phyloP scores from a whole-genome alignment of 139 green algal genomes.

The Chlorella sorokiniana region DNA sequence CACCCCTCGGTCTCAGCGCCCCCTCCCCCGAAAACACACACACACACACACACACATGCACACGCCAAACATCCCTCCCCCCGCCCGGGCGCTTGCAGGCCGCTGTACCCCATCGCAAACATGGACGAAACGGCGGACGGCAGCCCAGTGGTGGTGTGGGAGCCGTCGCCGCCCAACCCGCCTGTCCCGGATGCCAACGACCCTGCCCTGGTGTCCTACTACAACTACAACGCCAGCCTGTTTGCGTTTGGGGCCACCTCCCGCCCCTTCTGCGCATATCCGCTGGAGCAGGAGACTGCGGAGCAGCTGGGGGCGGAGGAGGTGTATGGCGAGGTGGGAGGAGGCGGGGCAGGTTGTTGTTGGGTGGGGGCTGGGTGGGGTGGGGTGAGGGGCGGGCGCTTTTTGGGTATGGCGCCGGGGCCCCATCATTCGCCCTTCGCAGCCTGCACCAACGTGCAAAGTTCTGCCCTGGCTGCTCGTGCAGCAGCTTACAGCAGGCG shows the following conservation, averaged over 20 bases:
- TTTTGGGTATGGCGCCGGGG: no score
- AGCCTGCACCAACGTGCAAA: no score
- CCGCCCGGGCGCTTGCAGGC: background rate
- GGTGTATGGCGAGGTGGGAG: background rate
- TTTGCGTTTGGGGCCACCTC: background rate
- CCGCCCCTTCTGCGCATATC: slow-evolving; percentile 2
- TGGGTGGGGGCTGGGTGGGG: background rate
- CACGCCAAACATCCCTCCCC: background rate
- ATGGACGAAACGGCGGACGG: background rate
- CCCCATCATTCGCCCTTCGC: no score
- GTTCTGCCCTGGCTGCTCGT: no score
- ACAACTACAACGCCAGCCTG: background rate
- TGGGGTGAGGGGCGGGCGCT: no score
- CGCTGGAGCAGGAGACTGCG: background rate
- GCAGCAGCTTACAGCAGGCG: no score
- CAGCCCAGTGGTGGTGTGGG: background rate
- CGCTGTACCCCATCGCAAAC: background rate
- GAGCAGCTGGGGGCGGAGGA: background rate
- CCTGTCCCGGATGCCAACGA: background rate
- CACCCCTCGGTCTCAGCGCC: no score
- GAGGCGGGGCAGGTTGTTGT: background rate
- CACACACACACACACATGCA: no score
- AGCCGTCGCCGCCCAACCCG: background rate
- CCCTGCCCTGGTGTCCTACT: background rate
- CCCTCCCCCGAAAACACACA: no score